Evolutionary conservation across 768 basidiomycete species (phyloP).

Genomic region (Lactifluus hygrophoroides): DNA sequence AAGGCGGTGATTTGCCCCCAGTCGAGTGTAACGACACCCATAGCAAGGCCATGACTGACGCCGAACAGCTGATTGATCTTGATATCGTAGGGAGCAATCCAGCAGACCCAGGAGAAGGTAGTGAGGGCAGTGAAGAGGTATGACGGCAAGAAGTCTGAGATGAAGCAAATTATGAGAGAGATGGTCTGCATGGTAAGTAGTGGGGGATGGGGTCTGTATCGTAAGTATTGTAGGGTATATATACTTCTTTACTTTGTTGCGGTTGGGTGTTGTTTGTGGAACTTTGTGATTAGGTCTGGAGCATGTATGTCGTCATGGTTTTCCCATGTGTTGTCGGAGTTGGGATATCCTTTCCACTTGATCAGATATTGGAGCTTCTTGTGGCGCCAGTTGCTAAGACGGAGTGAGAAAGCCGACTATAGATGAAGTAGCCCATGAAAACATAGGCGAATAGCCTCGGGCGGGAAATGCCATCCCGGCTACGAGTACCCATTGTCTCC

Average conservation of each 20-base stretch:
- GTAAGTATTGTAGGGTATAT: no score
- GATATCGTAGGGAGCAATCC: neutral
- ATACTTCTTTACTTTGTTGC: no score
- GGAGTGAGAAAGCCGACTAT: neutral
- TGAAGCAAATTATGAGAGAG: neutral
- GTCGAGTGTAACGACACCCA: constrained; percentile 84
- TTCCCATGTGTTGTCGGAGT: no score
- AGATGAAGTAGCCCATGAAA: neutral
- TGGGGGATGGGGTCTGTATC: no score
- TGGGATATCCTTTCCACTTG: no score
- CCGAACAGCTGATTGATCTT: neutral
- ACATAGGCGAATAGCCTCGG: neutral
- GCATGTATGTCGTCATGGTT: no score
- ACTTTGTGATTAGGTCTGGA: no score
- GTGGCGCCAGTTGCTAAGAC: no score
- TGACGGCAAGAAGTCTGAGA: neutral
- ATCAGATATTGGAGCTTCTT: no score
- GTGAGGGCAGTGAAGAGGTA: neutral
- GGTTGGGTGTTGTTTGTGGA: no score
- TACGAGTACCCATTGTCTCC: neutral
- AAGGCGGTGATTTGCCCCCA: constrained; percentile 65
- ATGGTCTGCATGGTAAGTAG: no score
- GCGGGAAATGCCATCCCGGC: neutral
- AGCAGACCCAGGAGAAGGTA: neutral
- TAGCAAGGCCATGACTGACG: constrained; percentile 26